These are phyloP conservation scores for Immersiella caudata DNA, from an alignment of 495 filamentous ascomycete genomes.

Conservation along the genomic window DNA sequence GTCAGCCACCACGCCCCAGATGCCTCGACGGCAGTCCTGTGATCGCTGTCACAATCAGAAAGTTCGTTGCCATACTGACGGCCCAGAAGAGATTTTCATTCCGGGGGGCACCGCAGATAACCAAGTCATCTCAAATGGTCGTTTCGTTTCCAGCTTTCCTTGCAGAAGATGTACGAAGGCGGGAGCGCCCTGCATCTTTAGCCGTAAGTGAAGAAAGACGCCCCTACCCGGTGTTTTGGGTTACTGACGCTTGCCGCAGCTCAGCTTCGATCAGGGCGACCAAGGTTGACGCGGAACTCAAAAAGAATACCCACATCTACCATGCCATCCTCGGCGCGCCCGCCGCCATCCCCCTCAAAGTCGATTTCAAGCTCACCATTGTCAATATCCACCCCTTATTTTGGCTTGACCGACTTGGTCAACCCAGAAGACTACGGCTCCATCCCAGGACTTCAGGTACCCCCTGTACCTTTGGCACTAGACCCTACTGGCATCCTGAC, in stretches of 20 bases:
- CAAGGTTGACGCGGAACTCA: constrained; percentile 21
- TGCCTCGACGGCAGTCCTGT: constrained; percentile 34
- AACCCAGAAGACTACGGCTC: not conserved
- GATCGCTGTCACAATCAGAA: constrained; percentile 34
- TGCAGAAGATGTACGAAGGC: constrained; percentile 29
- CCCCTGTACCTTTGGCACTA: not conserved
- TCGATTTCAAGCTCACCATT: not conserved
- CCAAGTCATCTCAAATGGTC: constrained; percentile 16
- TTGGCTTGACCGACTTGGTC: not conserved
- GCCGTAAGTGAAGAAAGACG: constrained; percentile 18
- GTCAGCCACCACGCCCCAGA: not conserved
- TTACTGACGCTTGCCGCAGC: constrained; percentile 13
- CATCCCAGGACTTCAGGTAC: not conserved
- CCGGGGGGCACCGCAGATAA: constrained; percentile 21
- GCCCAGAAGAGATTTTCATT: constrained; percentile 4
- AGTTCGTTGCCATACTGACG: constrained; percentile 30
- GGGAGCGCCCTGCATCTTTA: constrained; percentile 29
- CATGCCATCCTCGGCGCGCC: not conserved
- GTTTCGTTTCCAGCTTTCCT: constrained; percentile 21
- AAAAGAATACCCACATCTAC: constrained; percentile 19
- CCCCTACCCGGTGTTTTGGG: not conserved
- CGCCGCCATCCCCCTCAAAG: not conserved
- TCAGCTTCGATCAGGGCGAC: constrained; percentile 31
- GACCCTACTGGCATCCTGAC: not conserved
- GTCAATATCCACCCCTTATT: not conserved